These are phyloP conservation scores for Cercospora zeae-maydis DNA, from an alignment of 2,329 filamentous ascomycete genomes.

Conservation along the genomic window DNA sequence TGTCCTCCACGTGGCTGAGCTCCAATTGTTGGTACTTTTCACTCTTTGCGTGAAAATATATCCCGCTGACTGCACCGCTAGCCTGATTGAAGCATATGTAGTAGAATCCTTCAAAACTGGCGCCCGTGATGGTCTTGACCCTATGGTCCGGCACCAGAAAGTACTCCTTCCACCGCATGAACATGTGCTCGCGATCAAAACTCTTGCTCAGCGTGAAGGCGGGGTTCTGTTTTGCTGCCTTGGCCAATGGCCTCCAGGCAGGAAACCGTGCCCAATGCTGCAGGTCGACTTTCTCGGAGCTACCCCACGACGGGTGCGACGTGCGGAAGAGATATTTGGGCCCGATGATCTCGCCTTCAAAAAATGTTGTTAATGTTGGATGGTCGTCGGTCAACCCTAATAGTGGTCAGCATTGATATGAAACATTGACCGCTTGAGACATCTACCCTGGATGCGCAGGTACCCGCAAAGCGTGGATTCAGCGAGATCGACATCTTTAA, in stretches of 20 bases:
- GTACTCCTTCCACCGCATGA: slow-evolving; percentile 99
- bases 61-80: slow-evolving; percentile 79
- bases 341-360: slow-evolving; percentile 96
- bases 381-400: slow-evolving; percentile 90
- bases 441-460: slow-evolving; percentile 82
- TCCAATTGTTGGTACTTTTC: slow-evolving; percentile 98
- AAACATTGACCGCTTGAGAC: not conserved
- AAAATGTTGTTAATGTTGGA: slow-evolving; percentile 95
- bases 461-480: slow-evolving; percentile 96
- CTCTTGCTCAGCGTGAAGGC: slow-evolving; percentile 64
- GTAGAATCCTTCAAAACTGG: slow-evolving; percentile 97
- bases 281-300: slow-evolving; percentile 83
- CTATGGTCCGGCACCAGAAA: slow-evolving; percentile 94
- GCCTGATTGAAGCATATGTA: slow-evolving; percentile 98
- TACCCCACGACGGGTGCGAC: slow-evolving; percentile 84
- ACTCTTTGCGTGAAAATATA: slow-evolving; percentile 97
- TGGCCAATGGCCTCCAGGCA: slow-evolving; percentile 74
- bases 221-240: slow-evolving; percentile 54
- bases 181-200: slow-evolving; percentile 79
- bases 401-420: slow-evolving; percentile 9
- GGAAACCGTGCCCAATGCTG: slow-evolving; percentile 90
- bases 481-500: slow-evolving; percentile 91
- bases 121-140: slow-evolving; percentile 84
- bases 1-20: slow-evolving; percentile 80
- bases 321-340: slow-evolving; percentile 93